Conservation (phyloP, 2,329 filamentous ascomycete species). For the Phaeosphaeriaceae sp. region DNA sequence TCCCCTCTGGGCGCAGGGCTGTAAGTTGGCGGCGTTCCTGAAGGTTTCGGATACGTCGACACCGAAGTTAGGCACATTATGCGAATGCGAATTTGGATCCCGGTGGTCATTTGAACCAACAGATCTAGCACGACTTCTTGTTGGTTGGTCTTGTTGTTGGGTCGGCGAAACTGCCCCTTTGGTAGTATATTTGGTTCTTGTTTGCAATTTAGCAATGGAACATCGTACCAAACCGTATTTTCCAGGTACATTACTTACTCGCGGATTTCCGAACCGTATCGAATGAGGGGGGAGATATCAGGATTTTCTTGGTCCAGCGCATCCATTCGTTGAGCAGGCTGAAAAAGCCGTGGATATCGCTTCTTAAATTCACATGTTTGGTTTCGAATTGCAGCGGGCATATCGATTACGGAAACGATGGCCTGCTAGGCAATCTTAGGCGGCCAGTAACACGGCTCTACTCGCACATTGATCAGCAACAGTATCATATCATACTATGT, state of each 20-base stretch:
- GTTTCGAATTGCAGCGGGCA: not conserved
- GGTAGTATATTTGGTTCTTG: not conserved
- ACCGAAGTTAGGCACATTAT: not conserved
- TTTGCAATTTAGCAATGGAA: not conserved
- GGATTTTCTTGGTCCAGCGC: not conserved
- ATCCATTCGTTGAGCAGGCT: not conserved
- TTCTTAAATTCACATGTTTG: not conserved
- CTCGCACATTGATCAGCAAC: not conserved
- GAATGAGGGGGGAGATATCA: constrained; percentile 1
- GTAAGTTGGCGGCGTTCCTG: not conserved
- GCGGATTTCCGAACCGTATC: not conserved
- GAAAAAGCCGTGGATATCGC: too few species aligned
- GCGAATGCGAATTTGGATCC: too few species aligned
- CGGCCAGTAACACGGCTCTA: not conserved
- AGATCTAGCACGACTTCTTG: not conserved
- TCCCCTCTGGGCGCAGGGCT: not conserved
- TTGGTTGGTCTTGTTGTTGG: too few species aligned
- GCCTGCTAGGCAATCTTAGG: constrained; percentile 1
- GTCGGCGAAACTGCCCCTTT: not conserved
- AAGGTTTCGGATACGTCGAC: not conserved
- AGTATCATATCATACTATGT: too few species aligned
- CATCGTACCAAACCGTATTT: not conserved
- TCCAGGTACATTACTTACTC: not conserved
- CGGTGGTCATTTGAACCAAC: not conserved
- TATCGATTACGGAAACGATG: constrained; percentile 1